A percentile compares a stretch with the other conserved stretches of the same genome.
These are phyloP conservation scores for Stachybotrys chartarum DNA, from an alignment of 2,329 filamentous ascomycete species.

Conservation along the genomic window DNA sequence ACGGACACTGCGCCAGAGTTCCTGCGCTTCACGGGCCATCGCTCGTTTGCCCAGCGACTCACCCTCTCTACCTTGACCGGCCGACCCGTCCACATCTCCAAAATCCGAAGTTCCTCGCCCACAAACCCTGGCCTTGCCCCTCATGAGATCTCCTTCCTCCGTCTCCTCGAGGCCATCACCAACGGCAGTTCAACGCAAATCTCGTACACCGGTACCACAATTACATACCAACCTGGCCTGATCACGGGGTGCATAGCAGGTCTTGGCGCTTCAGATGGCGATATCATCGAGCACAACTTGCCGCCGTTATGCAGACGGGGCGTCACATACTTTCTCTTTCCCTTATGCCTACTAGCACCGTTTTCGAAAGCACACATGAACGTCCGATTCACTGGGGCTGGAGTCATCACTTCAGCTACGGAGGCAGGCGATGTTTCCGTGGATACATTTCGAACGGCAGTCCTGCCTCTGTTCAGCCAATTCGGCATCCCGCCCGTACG, in stretches of 20 bases:
- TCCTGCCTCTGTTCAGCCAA: conserved; percentile 80
- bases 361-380: conserved; percentile 91
- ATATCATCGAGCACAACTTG: conserved; percentile 75
- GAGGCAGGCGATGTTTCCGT: conserved; percentile 80
- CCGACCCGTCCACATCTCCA: conserved; percentile 80
- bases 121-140: conserved; percentile 83
- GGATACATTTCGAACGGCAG: conserved; percentile 87
- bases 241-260: conserved; percentile 81
- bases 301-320: conserved; percentile 72
- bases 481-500: conserved; percentile 78
- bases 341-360: conserved; percentile 81
- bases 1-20: conserved; percentile 42
- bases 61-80: conserved; percentile 89
- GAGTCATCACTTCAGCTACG: conserved; percentile 86
- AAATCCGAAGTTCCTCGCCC: conserved; percentile 81
- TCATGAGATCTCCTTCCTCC: conserved; percentile 92
- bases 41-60: conserved; percentile 74
- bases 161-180: conserved; percentile 87
- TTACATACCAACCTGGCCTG: conserved; percentile 86
- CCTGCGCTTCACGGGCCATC: conserved; percentile 77
- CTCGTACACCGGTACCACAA: conserved; percentile 88
- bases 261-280: conserved; percentile 60
- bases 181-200: conserved; percentile 95
- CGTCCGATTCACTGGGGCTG: conserved; percentile 80
- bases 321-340: conserved; percentile 85